Evolutionary conservation across 768 basidiomycete genomes (phyloP).

Genomic region (Cubamyces lactineus): DNA sequence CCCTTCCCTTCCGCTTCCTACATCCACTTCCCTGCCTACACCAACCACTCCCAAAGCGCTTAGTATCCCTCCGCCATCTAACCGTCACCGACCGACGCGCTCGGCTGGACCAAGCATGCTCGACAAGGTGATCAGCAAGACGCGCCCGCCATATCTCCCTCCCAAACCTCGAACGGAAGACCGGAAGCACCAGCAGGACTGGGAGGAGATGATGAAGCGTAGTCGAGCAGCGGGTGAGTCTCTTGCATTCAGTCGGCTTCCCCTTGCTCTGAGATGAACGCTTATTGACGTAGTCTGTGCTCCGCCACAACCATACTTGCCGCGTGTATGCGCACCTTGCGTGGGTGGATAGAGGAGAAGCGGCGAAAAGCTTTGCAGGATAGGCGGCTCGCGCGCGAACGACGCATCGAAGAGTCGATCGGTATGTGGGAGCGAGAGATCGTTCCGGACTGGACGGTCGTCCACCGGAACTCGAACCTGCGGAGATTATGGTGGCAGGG

Average conservation of each 20-base stretch:
- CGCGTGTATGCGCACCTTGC: neutral
- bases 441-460: constrained; percentile 80
- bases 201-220: constrained; percentile 86
- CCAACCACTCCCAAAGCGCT: constrained; percentile 27
- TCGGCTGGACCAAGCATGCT: constrained; percentile 70
- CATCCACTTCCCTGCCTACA: constrained; percentile 37
- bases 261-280: constrained; percentile 20
- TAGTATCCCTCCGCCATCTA: constrained; percentile 24
- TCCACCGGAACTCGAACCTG: constrained; percentile 64
- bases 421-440: constrained; percentile 79
- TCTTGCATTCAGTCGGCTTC: neutral
- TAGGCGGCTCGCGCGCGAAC: constrained; percentile 64
- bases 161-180: constrained; percentile 82
- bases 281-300: constrained; percentile 30
- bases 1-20: constrained; percentile 34
- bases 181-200: constrained; percentile 79
- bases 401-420: constrained; percentile 68
- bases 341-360: constrained; percentile 60
- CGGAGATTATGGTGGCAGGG: constrained; percentile 87
- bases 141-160: constrained; percentile 82
- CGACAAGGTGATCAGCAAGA: constrained; percentile 82
- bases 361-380: constrained; percentile 64
- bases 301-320: neutral
- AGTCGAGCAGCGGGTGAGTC: constrained; percentile 72
- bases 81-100: constrained; percentile 47